These are phyloP conservation scores for Scheffersomyces stambukii DNA, from an alignment of 1,139 yeast species.

Conservation along the genomic window DNA sequence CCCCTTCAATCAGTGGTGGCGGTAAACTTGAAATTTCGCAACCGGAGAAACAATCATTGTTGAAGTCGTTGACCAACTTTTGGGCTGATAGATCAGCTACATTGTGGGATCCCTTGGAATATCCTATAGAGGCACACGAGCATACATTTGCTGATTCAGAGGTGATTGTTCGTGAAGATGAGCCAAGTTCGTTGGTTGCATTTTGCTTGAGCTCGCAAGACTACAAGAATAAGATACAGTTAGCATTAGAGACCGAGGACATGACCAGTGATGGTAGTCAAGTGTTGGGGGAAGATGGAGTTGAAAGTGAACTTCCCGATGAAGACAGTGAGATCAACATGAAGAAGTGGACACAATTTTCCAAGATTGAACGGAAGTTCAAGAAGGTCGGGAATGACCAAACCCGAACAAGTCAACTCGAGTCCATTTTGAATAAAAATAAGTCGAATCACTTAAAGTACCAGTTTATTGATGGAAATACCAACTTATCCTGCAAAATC, in stretches of 20 bases:
- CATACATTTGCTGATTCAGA: slow-evolving; percentile 93
- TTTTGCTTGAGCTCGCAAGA: slow-evolving; percentile 86
- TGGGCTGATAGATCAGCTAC: slow-evolving; percentile 99
- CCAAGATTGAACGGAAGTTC: slow-evolving; percentile 43
- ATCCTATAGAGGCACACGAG: slow-evolving; percentile 76
- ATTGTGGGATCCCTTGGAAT: slow-evolving; percentile 87
- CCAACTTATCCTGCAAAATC: slow-evolving; percentile 84
- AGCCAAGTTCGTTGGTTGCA: slow-evolving; percentile 92
- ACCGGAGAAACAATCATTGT: slow-evolving; percentile 69
- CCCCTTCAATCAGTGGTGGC: not conserved
- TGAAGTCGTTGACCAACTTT: slow-evolving; percentile 82
- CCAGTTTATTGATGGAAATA: slow-evolving; percentile 83
- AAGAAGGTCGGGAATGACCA: slow-evolving; percentile 23
- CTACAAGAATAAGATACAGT: slow-evolving; percentile 61
- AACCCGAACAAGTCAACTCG: slow-evolving; percentile 36
- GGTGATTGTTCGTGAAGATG: slow-evolving; percentile 93
- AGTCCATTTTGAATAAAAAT: slow-evolving; percentile 69
- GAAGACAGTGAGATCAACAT: slow-evolving; percentile 16
- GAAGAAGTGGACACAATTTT: slow-evolving; percentile 36
- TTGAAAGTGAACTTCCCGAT: slow-evolving; percentile 7
- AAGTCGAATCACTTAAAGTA: slow-evolving; percentile 89
- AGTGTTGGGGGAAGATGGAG: slow-evolving; percentile 6
- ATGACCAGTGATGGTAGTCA: slow-evolving; percentile 6
- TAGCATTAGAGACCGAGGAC: slow-evolving; percentile 29
- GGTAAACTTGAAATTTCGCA: slow-evolving; percentile 1